These are phyloP conservation scores for Colletotrichum horii DNA, from an alignment of 2,329 filamentous ascomycete species.

Conservation along the genomic window DNA sequence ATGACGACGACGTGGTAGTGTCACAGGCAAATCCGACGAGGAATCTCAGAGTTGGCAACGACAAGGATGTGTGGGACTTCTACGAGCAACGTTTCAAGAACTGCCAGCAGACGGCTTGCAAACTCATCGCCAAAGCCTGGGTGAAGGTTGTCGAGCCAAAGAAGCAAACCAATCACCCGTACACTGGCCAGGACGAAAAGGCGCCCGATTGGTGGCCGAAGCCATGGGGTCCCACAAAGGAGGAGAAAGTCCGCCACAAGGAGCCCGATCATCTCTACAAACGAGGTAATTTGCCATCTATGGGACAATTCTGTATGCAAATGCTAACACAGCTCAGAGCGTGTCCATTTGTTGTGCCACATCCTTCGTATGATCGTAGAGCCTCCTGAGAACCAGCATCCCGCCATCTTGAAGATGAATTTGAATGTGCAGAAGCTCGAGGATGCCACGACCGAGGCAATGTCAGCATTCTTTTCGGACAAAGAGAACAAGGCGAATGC, in stretches of 20 bases:
- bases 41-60: constrained; percentile 58
- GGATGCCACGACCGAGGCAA: constrained; percentile 61
- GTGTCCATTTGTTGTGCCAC: constrained; percentile 63
- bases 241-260: constrained; percentile 67
- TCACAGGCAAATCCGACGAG: constrained; percentile 42
- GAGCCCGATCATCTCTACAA: constrained; percentile 78
- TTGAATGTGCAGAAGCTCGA: constrained; percentile 63
- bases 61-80: constrained; percentile 60
- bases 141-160: constrained; percentile 78
- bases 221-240: constrained; percentile 53
- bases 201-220: constrained; percentile 73
- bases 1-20: constrained; percentile 49
- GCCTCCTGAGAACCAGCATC: constrained; percentile 54
- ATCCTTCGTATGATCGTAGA: constrained; percentile 64
- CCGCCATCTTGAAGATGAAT: constrained; percentile 56
- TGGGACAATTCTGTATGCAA: not conserved
- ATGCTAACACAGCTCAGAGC: constrained; percentile 48
- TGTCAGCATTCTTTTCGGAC: constrained; percentile 64
- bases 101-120: constrained; percentile 74
- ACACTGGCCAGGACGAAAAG: constrained; percentile 68
- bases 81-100: constrained; percentile 67
- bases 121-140: constrained; percentile 76
- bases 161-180: constrained; percentile 78
- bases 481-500: constrained; percentile 57
- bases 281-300: constrained; percentile 52